These are phyloP conservation scores for Fomitopsis betulina DNA, from an alignment of 1,284 basidiomycete genomes.

Conservation along the genomic window DNA sequence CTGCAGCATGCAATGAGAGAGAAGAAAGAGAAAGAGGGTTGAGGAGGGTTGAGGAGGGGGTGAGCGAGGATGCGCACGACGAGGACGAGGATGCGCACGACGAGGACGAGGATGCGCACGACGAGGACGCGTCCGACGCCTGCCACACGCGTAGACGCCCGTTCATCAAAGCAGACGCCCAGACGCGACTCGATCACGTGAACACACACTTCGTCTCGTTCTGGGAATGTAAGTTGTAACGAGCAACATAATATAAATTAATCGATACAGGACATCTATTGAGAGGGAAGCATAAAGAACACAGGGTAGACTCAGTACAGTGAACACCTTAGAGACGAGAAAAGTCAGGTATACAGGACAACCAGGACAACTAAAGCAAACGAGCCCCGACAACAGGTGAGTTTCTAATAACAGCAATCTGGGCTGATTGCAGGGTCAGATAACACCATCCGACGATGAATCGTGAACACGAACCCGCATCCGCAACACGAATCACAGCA, in stretches of 20 bases:
- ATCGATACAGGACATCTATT: no score
- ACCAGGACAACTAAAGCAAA: no score
- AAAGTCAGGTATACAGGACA: no score
- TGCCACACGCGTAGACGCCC: no score
- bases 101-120: neutral
- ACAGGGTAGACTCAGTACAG: no score
- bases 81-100: neutral
- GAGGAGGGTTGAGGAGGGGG: neutral
- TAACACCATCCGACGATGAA: neutral
- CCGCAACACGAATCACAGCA: constrained; percentile 10
- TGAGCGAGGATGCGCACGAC: neutral
- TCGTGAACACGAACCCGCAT: constrained; percentile 3
- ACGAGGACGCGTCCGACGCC: no score
- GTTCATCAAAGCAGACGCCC: neutral
- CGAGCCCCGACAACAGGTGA: no score
- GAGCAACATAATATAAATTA: no score
- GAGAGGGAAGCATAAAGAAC: no score
- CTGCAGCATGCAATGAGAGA: neutral
- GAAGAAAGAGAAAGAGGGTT: neutral
- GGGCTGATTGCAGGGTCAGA: neutral
- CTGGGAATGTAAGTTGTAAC: no score
- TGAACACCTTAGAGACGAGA: no score
- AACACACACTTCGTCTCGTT: neutral
- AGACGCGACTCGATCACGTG: neutral
- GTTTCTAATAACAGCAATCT: neutral